phyloP scores from a whole-genome alignment of 768 basidiomycete genomes.

The Collybia nuda region DNA sequence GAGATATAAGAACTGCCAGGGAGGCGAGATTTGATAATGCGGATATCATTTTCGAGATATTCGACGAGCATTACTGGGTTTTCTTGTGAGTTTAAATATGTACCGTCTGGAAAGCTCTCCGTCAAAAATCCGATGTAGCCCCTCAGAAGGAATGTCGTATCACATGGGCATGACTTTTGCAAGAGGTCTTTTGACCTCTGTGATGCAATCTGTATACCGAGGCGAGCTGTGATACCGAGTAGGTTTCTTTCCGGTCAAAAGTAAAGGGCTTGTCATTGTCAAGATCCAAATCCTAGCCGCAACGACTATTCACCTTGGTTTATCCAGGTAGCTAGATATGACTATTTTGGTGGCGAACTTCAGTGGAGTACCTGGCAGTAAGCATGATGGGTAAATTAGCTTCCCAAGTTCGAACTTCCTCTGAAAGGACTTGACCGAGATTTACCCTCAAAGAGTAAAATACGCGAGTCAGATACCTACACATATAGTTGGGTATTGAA shows the following conservation, averaged over 20 bases:
- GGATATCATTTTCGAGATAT: constrained; percentile 23
- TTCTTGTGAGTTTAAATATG: constrained; percentile 6
- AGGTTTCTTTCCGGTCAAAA: too few relatives aligned
- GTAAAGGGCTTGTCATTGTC: too few relatives aligned
- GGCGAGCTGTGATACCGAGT: too few relatives aligned
- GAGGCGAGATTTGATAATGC: constrained; percentile 28
- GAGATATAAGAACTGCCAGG: constrained; percentile 29
- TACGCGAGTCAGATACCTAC: neutral
- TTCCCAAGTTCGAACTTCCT: neutral
- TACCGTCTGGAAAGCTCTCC: constrained; percentile 13
- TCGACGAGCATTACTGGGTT: neutral
- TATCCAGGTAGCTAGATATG: constrained; percentile 3
- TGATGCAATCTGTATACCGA: too few relatives aligned
- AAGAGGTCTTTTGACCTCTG: neutral
- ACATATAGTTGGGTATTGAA: neutral
- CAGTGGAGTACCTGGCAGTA: too few relatives aligned
- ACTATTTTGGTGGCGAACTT: constrained; percentile 3
- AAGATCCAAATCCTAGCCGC: too few relatives aligned
- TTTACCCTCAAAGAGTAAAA: constrained; percentile 11
- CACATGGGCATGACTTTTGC: constrained; percentile 15
- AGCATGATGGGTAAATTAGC: too few relatives aligned
- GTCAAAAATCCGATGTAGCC: constrained; percentile 30
- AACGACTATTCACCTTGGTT: constrained; percentile 16
- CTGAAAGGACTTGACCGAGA: constrained; percentile 9
- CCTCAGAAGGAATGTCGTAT: constrained; percentile 11